Conservation (phyloP, 768 basidiomycete genomes). For the Fomitopsis pulvina region DNA sequence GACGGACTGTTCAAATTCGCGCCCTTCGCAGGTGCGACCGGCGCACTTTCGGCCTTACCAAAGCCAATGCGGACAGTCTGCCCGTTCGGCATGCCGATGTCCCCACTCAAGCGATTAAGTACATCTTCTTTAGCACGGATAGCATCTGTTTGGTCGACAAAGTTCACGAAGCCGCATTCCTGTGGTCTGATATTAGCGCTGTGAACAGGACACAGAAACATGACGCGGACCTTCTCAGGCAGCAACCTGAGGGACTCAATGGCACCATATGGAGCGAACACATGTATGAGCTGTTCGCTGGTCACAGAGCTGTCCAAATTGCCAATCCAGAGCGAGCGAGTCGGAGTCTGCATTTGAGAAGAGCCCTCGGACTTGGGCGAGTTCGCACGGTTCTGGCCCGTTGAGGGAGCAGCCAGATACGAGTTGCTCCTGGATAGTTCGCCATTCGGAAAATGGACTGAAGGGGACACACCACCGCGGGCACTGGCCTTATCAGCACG, state of each 20-base stretch:
- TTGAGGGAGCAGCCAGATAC: constrained; percentile 59
- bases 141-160: constrained; percentile 93
- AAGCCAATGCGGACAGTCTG: constrained; percentile 97
- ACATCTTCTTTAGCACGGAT: constrained; percentile 98
- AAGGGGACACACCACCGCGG: constrained; percentile 37
- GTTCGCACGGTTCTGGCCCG: constrained; percentile 64
- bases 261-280: constrained; percentile 94
- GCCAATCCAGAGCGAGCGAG: constrained; percentile 96
- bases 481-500: constrained; percentile 51
- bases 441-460: constrained; percentile 67
- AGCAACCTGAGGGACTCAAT: constrained; percentile 93
- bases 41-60: constrained; percentile 95
- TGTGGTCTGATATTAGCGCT: constrained; percentile 24
- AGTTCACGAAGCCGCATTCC: constrained; percentile 99
- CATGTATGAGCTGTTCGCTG: constrained; percentile 89
- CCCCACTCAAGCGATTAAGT: constrained; percentile 88
- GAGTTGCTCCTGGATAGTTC: constrained; percentile 54
- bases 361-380: constrained; percentile 76
- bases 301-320: constrained; percentile 94
- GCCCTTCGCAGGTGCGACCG: constrained; percentile 82
- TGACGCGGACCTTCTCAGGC: constrained; percentile 81
- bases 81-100: constrained; percentile 91
- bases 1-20: constrained; percentile 54
- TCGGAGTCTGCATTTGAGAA: constrained; percentile 85
- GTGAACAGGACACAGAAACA: neutral